Evolutionary conservation across 306 rosid genomes (phyloP).

Genomic region (Medicago lupulina): DNA sequence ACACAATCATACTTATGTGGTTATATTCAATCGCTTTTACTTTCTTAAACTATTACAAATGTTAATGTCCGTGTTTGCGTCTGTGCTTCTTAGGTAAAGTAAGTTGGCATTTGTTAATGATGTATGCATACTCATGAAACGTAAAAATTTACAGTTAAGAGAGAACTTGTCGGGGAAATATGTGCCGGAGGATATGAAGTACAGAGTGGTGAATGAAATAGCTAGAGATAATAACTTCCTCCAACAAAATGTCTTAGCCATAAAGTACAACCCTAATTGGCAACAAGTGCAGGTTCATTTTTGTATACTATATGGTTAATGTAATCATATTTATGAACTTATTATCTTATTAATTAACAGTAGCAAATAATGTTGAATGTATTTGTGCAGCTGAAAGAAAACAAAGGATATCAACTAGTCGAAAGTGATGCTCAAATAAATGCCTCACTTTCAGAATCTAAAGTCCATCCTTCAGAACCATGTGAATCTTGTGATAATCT

Average conservation of each 20-base stretch:
- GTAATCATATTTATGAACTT: background rate
- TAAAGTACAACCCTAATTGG: constrained; percentile 71
- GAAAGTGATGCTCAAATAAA: constrained; percentile 40
- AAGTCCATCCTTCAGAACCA: constrained; percentile 39
- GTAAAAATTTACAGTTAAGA: constrained; percentile 54
- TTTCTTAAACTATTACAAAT: background rate
- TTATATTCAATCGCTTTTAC: background rate
- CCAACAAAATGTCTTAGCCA: constrained; percentile 60
- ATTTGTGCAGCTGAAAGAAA: constrained; percentile 49
- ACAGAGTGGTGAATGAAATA: constrained; percentile 63
- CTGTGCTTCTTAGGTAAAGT: background rate
- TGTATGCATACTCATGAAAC: constrained; percentile 29
- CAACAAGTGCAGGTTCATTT: constrained; percentile 58
- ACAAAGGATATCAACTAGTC: constrained; percentile 39
- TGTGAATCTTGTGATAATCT: constrained; percentile 25
- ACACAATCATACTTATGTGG: background rate
- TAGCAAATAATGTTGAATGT: background rate
- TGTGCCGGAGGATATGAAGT: constrained; percentile 64
- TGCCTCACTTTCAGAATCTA: constrained; percentile 39
- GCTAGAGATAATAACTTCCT: constrained; percentile 54
- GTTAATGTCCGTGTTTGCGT: background rate
- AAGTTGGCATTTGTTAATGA: constrained; percentile 1
- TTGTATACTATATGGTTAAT: background rate
- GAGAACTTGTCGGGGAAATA: constrained; percentile 55
- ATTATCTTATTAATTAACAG: background rate